phyloP scores from a whole-genome alignment of 768 basidiomycete genomes.

The Pholiota molesta region DNA sequence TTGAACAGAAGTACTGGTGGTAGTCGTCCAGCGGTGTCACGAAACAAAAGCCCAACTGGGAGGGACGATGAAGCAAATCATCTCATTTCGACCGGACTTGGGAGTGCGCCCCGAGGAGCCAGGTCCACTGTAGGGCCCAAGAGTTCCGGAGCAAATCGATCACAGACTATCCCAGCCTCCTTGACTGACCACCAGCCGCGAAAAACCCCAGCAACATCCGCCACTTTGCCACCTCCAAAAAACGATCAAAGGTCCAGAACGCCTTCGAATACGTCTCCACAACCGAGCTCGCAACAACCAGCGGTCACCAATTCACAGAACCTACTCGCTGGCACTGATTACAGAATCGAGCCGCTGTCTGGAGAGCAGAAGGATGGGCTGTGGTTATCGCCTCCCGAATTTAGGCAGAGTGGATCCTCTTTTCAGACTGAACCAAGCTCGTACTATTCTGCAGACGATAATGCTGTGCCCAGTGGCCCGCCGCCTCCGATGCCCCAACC shows the following conservation, averaged over 20 bases:
- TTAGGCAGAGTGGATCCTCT: slow-evolving; percentile 21
- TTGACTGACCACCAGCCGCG: not conserved
- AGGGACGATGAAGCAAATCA: not conserved
- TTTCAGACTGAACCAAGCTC: slow-evolving; percentile 24
- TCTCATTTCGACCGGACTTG: not conserved
- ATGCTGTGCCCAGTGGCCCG: slow-evolving; percentile 11
- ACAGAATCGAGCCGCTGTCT: slow-evolving; percentile 14
- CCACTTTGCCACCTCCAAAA: not conserved
- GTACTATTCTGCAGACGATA: slow-evolving; percentile 23
- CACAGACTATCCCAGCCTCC: slow-evolving; percentile 17
- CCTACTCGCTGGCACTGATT: slow-evolving; percentile 15
- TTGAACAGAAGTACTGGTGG: not conserved
- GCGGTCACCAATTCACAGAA: slow-evolving; percentile 8
- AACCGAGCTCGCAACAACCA: slow-evolving; percentile 1
- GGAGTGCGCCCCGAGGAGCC: slow-evolving; percentile 10
- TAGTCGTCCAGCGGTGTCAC: not conserved
- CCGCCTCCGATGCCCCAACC: slow-evolving; percentile 18
- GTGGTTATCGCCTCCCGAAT: slow-evolving; percentile 15
- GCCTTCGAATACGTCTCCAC: slow-evolving; percentile 2
- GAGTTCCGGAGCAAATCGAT: slow-evolving; percentile 16
- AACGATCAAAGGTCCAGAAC: not conserved
- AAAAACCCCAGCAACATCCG: not conserved
- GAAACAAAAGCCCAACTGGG: not conserved
- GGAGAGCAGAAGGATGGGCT: slow-evolving; percentile 9
- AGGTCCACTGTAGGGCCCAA: slow-evolving; percentile 11